Base-by-base conservation (phyloP, 2,329 filamentous ascomycete genomes). In the Calonectria leucothoes region DNA sequence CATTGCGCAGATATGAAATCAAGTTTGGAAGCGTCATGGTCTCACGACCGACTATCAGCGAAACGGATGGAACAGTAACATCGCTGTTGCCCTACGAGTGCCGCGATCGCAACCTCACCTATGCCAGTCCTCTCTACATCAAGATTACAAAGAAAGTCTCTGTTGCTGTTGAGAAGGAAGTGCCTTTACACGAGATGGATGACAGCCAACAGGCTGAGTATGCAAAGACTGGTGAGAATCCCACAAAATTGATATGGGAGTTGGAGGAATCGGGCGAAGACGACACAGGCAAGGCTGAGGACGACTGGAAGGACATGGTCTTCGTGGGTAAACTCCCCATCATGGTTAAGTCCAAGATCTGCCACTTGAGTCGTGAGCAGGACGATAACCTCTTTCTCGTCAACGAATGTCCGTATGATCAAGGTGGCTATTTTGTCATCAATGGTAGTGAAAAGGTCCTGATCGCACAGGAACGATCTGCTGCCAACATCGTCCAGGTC, bases 401-500 rank as follows among this genome's bases (percentile, higher is more conserved):
- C 84, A 98, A 98, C 82, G 97, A 99, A 86, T 99, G 97, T 79
- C 97, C 97, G 0, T 99, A 98, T 84, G 97, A 99, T 82, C 97
- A 98, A 82, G 97, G 97, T 78, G 97, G 97, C 77, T 99, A 99
- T 86, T 99, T 99, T 82, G 95, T 99, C 81, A 99, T 99, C 89
- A 99, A 99, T 86, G 97, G 97, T 52, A 98, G 95, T 85, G 97
- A 99, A 83, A 99, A 99, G 89, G 97, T 99, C 27, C 87, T 99
- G 79, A 99, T 99, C 81, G 97, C 97, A 1, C 97, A 99, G 84
- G 97, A 99, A 85, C 94, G 97, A 75, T 98, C 96, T 83, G 97
- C 97, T 49, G 97, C 96, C 82, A 99, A 99, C 82, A 99, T 98
- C 72, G 97, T 99, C 6, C 97, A 99, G 86, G 96, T 99, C 33